Percentiles rank a stretch among this genome's conserved stretches.
Evolutionary conservation across 177 flowering plant genomes (phyloP).

Genomic region (Vitis hybrid): DNA sequence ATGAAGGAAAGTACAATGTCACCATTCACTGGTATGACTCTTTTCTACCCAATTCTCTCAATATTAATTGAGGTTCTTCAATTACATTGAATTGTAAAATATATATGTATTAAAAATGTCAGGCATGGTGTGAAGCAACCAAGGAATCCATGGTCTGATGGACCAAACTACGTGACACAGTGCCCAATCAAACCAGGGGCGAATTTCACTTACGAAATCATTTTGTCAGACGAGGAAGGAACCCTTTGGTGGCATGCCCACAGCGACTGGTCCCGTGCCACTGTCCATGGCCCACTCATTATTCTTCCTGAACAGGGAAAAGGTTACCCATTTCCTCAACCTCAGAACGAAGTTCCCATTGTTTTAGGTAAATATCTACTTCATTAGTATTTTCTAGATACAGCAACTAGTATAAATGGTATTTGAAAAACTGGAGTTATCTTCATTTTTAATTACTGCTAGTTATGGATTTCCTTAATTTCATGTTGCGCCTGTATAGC

Average conservation of each 20-base stretch:
- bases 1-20: conserved; percentile 20
- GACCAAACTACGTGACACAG: conserved; percentile 21
- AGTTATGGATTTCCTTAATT: not conserved
- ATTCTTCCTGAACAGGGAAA: conserved; percentile 10
- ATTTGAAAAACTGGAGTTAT: too few relatives aligned
- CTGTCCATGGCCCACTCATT: conserved; percentile 19
- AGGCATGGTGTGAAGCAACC: conserved; percentile 43
- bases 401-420: too few relatives aligned
- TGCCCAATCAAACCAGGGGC: conserved; percentile 10
- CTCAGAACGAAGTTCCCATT: conserved; percentile 6
- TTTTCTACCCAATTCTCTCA: too few relatives aligned
- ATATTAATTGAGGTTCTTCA: too few relatives aligned
- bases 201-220: too few relatives aligned
- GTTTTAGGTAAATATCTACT: too few relatives aligned
- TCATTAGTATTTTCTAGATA: too few relatives aligned
- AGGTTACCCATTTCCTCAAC: conserved; percentile 15
- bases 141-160: conserved; percentile 21
- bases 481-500: conserved; percentile 1
- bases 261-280: conserved; percentile 9
- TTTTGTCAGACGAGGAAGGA: too few relatives aligned
- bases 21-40: conserved; percentile 35
- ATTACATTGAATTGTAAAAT: too few relatives aligned
- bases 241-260: too few relatives aligned
- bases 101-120: not conserved
- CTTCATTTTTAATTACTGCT: not conserved